Percentiles rank a stretch among this genome's conserved stretches.
phyloP scores from a whole-genome alignment of 495 filamentous ascomycete species.

The Neurospora terricola region DNA sequence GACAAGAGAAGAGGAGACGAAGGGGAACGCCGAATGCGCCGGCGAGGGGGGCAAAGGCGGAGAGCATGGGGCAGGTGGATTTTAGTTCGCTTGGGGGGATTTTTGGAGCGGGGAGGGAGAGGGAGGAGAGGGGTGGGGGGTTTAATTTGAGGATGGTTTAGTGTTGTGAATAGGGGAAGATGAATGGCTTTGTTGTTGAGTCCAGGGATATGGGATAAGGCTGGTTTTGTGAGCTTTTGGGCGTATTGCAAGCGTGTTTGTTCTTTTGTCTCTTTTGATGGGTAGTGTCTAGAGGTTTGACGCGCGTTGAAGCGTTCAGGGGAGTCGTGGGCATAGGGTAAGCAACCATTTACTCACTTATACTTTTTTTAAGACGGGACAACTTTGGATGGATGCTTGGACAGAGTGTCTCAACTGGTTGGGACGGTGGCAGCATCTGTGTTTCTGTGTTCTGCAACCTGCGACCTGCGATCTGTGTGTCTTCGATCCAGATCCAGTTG shows the following conservation, averaged over 20 bases:
- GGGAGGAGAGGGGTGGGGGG: conserved; percentile 67
- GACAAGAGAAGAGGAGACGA: conserved; percentile 72
- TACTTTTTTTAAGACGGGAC: not conserved
- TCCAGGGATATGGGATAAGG: not conserved
- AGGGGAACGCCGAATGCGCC: conserved; percentile 75
- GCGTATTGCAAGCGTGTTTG: not conserved
- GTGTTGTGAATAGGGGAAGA: not conserved
- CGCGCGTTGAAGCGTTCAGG: not conserved
- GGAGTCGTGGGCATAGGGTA: no score
- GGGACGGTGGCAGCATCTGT: not conserved
- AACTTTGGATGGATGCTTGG: not conserved
- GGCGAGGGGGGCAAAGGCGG: conserved; percentile 16
- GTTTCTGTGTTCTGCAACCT: not conserved
- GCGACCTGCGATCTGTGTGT: not conserved
- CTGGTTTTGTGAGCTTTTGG: not conserved
- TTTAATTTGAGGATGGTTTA: conserved; percentile 66
- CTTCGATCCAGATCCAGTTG: not conserved
- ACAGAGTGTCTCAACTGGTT: not conserved
- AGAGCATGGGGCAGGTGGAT: conserved; percentile 53
- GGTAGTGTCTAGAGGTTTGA: not conserved
- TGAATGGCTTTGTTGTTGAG: not conserved
- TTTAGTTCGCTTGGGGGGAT: conserved; percentile 55
- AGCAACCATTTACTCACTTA: not conserved
- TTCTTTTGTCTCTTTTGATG: not conserved
- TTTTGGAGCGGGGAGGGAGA: conserved; percentile 51